These are phyloP conservation scores for Brasenia schreberi DNA, from an alignment of 164 flowering plant genomes.

Conservation along the genomic window DNA sequence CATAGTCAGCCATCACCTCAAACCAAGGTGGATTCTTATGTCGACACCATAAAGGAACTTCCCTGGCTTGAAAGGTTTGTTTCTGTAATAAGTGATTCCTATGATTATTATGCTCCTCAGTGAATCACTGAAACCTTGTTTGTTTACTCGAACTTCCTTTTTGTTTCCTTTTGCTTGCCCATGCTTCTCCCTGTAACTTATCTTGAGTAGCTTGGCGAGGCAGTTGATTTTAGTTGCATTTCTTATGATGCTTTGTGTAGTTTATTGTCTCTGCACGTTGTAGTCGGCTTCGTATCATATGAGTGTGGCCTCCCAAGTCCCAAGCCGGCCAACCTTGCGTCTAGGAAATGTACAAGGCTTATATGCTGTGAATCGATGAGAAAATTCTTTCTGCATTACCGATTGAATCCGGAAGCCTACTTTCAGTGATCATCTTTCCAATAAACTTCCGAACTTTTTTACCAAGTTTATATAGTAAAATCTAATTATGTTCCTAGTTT, in stretches of 20 bases:
- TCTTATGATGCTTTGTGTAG: neutral
- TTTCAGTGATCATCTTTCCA: too few species aligned
- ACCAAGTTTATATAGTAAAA: too few species aligned
- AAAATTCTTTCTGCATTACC: too few species aligned
- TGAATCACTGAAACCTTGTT: neutral
- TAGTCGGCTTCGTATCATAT: too few species aligned
- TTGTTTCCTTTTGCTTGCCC: neutral
- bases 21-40: conserved; percentile 59
- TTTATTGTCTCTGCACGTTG: neutral
- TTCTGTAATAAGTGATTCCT: conserved; percentile 88
- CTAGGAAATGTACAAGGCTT: too few species aligned
- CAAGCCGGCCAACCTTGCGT: too few species aligned
- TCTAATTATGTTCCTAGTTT: too few species aligned
- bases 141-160: neutral
- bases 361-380: too few species aligned
- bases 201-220: neutral
- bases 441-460: too few species aligned
- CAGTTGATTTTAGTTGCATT: neutral
- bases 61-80: conserved; percentile 98
- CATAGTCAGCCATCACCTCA: conserved; percentile 65
- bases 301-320: too few species aligned
- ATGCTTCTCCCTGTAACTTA: neutral
- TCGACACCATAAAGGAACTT: conserved; percentile 83
- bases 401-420: too few species aligned
- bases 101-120: conserved; percentile 42